phyloP scores from a whole-genome alignment of 345 rosid genomes.

The Camelina sativa region DNA sequence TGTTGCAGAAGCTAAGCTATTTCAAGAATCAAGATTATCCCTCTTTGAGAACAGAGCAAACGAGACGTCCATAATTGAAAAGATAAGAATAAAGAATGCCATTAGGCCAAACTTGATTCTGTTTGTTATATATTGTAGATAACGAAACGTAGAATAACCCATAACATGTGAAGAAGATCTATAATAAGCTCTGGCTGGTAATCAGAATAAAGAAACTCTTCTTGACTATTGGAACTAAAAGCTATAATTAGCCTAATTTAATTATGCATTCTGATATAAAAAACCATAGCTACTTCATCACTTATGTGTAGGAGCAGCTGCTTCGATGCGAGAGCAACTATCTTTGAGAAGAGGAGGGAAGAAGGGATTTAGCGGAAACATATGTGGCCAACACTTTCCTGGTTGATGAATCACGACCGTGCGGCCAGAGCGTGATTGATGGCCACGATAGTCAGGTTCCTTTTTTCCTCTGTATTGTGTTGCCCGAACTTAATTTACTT shows the following conservation, averaged over 20 bases:
- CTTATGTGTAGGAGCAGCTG: neutral
- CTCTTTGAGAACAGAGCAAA: too few relatives aligned
- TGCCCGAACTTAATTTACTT: too few relatives aligned
- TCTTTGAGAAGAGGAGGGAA: constrained; percentile 6
- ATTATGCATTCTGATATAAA: neutral
- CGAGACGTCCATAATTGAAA: too few relatives aligned
- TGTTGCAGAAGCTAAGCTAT: too few relatives aligned
- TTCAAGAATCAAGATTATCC: too few relatives aligned
- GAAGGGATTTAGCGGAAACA: neutral
- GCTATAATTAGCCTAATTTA: neutral
- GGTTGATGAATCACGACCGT: neutral
- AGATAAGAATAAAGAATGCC: neutral
- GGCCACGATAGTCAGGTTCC: neutral
- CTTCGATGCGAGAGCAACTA: neutral
- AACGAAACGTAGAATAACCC: neutral
- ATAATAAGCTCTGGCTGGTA: neutral
- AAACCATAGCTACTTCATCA: neutral
- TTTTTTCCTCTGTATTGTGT: too few relatives aligned
- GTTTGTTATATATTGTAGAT: neutral
- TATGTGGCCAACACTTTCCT: neutral
- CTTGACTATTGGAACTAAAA: neutral
- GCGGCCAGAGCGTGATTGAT: neutral
- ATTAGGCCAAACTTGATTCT: neutral
- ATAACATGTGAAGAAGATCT: neutral
- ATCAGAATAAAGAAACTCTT: neutral